Conservation (phyloP, 2,329 filamentous ascomycete species). For the Tympanopsis confertula region DNA sequence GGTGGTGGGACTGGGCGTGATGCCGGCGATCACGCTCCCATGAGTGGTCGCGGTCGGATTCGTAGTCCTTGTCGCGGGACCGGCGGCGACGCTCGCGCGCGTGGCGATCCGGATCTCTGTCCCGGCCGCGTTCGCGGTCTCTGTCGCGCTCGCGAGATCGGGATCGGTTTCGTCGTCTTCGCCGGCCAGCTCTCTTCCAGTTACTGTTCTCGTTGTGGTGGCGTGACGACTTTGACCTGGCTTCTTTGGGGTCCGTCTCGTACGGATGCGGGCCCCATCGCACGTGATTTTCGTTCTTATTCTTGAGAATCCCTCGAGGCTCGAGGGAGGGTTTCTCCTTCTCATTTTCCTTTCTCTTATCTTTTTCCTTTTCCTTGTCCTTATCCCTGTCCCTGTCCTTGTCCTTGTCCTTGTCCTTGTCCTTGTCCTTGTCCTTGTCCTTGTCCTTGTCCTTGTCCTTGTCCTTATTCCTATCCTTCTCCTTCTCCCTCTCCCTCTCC, state of each 20-base stretch:
- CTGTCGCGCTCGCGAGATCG: slow-evolving; percentile 2
- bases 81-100: slow-evolving; percentile 3
- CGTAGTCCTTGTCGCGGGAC: slow-evolving; percentile 25
- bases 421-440: slow-evolving; percentile 16
- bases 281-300: not conserved
- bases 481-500: slow-evolving; percentile 10
- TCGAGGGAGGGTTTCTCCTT: slow-evolving; percentile 3
- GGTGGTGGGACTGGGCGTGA: slow-evolving; percentile 26
- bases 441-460: slow-evolving; percentile 16
- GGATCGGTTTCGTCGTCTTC: not conserved
- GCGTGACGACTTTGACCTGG: not conserved
- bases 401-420: slow-evolving; percentile 5
- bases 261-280: not conserved
- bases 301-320: not conserved
- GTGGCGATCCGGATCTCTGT: slow-evolving; percentile 18
- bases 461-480: too few relatives aligned
- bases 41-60: slow-evolving; percentile 21
- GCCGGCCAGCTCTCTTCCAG: not conserved
- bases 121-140: slow-evolving; percentile 17
- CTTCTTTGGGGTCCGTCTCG: too few relatives aligned
- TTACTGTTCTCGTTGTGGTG: too few relatives aligned
- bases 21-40: slow-evolving; percentile 14
- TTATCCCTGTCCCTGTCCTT: slow-evolving; percentile 8
- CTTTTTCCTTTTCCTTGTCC: slow-evolving; percentile 15
- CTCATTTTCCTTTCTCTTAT: slow-evolving; percentile 16